phyloP scores from a whole-genome alignment of 805 yeast genomes.

The Wickerhamomyces alni region DNA sequence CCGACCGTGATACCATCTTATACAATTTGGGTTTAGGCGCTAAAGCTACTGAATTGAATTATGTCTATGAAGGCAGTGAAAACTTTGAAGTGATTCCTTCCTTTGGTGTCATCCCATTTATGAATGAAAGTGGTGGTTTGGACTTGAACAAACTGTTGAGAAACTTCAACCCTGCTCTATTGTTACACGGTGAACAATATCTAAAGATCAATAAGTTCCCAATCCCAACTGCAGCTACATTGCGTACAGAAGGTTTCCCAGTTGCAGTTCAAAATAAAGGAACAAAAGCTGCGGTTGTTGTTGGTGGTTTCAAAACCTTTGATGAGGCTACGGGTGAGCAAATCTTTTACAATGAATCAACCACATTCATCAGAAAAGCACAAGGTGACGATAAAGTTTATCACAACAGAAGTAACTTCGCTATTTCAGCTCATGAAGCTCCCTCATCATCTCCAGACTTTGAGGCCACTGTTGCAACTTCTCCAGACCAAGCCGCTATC shows the following conservation, averaged over 20 bases:
- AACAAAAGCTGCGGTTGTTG: constrained; percentile 70
- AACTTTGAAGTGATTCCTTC: constrained; percentile 86
- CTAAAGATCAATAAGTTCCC: constrained; percentile 71
- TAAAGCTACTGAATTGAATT: constrained; percentile 64
- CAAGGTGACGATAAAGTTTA: constrained; percentile 44
- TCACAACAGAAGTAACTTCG: constrained; percentile 49
- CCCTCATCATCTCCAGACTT: constrained; percentile 67
- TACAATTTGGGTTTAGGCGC: constrained; percentile 93
- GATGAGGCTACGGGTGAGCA: constrained; percentile 65
- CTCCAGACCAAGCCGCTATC: constrained; percentile 74
- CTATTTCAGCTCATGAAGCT: constrained; percentile 55
- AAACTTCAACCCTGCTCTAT: constrained; percentile 81
- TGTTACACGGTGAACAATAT: constrained; percentile 95
- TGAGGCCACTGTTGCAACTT: constrained; percentile 49
- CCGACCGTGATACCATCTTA: constrained; percentile 66
- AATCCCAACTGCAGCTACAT: constrained; percentile 62
- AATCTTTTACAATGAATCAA: constrained; percentile 74
- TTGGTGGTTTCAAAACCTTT: constrained; percentile 64
- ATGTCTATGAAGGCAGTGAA: constrained; percentile 67
- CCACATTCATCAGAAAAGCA: constrained; percentile 75
- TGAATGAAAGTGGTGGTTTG: constrained; percentile 54
- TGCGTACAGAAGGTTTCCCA: constrained; percentile 60
- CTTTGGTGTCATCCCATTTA: constrained; percentile 84
- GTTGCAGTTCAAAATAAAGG: constrained; percentile 80
- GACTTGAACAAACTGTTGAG: constrained; percentile 59